phyloP scores from a whole-genome alignment of 2,329 filamentous ascomycete genomes.

The Berkeleyomyces basicola region DNA sequence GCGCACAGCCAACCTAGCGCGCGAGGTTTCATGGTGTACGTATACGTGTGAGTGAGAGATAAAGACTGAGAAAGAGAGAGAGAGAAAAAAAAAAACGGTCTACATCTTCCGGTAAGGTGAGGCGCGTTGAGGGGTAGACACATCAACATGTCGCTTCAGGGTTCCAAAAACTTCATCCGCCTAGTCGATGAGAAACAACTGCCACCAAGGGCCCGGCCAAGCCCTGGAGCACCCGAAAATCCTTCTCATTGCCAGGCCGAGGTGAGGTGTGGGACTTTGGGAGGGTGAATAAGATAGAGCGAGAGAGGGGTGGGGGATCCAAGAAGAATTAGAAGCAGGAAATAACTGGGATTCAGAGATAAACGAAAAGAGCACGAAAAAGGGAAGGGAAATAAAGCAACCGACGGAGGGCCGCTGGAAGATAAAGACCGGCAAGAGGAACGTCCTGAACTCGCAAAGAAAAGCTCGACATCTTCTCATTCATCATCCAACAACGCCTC shows the following conservation, averaged over 20 bases:
- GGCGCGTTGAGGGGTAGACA: background rate
- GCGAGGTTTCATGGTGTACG: too few relatives aligned
- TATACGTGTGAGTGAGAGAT: background rate
- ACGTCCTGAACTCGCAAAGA: background rate
- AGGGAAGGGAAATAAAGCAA: background rate
- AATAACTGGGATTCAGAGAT: background rate
- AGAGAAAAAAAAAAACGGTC: background rate
- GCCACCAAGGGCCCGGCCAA: background rate
- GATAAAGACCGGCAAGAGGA: background rate
- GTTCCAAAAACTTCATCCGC: background rate
- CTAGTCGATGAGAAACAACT: background rate
- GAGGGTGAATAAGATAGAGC: background rate
- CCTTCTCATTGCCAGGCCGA: background rate
- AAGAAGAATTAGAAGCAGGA: background rate
- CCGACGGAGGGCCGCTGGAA: background rate
- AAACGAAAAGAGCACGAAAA: background rate
- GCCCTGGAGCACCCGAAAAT: constrained; percentile 1
- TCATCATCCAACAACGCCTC: background rate
- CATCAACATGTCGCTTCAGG: background rate
- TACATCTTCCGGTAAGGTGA: background rate
- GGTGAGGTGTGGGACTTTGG: background rate
- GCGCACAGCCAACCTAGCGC: background rate
- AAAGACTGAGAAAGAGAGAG: background rate
- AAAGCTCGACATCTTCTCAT: background rate
- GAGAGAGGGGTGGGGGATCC: background rate